Evolutionary conservation across 768 basidiomycete genomes (phyloP), one percentile per base, ranked within the genome.

Genomic region (Tulasnella sp.): DNA sequence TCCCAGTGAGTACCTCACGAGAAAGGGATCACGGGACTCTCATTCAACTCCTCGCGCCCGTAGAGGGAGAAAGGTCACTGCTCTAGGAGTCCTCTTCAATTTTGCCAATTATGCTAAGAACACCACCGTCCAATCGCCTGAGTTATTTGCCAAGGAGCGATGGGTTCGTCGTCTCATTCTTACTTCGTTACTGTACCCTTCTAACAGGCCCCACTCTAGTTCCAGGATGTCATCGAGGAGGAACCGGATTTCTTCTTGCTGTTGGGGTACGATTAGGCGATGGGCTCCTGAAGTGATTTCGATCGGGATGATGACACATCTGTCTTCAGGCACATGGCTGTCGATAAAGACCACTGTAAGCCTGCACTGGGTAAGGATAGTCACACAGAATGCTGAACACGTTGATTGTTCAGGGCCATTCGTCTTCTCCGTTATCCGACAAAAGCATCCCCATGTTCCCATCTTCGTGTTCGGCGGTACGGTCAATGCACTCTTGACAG

Each of bases 241-340:
- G 88, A 88, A 76, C 92, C 94, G 16, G 92, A 94, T 79, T 82
- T 92, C 74, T 96, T 95, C 82, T 77, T 92, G 70, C 84, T 92
- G 69, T 85, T 84, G 71, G 88, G 89, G 89, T 88, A 67, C 36
- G 84, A 9, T 32, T 7, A 17, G 14, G 3, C 7, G 17, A 34
- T 64, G n/a, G 12, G 12, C 9, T 14, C 11, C 11, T 8, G 29
- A 37, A 37, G 17, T 41, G 19, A 39, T 29, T 44, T 66, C 8
- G 36, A 68, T 7, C 19, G 17, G 32, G 3, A n/a, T 8, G 16
- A 16, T 39, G 29, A 68, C 26, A 65, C 5, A 3, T 1, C 34
- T n/a, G 44, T 36, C 40, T 65, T 37, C 63, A 92, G 90, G 17
- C 94, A 96, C 79, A 95, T 95, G 92, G 91, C 91, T 2, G 85